phyloP scores from a whole-genome alignment of 768 basidiomycete species.

The Mycena albidolilacea region DNA sequence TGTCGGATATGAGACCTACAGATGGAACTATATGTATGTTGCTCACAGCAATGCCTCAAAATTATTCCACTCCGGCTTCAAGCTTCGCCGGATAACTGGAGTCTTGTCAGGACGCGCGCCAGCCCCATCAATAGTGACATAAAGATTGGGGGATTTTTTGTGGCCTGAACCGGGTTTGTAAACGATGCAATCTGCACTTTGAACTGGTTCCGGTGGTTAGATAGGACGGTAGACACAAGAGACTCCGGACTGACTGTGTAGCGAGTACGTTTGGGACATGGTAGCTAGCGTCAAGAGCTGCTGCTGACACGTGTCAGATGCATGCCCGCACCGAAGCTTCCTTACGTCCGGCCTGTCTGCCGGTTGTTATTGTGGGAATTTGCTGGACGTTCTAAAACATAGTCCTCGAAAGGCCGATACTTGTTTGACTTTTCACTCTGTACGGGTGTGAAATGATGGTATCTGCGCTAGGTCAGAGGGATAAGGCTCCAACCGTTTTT shows the following conservation, averaged over 20 bases:
- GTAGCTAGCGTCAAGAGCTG: neutral
- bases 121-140: too few species aligned
- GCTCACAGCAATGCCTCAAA: neutral
- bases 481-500: too few species aligned
- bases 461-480: too few species aligned
- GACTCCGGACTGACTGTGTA: too few species aligned
- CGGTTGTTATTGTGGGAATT: neutral
- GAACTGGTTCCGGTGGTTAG: too few species aligned
- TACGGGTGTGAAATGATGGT: too few species aligned
- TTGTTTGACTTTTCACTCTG: too few species aligned
- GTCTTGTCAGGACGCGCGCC: neutral
- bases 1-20: too few species aligned
- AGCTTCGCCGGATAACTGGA: neutral
- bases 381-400: neutral
- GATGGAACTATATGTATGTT: neutral
- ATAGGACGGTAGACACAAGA: too few species aligned
- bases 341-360: neutral
- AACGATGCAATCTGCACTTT: too few species aligned
- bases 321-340: neutral
- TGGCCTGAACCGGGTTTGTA: too few species aligned
- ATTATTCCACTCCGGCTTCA: neutral
- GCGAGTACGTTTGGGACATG: neutral
- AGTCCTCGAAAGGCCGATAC: neutral
- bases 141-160: too few species aligned
- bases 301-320: neutral